A percentile compares a stretch with the other conserved stretches of the same genome.
Evolutionary conservation across 148 eudicot species (phyloP).

Genomic region (Drosera capensis): DNA sequence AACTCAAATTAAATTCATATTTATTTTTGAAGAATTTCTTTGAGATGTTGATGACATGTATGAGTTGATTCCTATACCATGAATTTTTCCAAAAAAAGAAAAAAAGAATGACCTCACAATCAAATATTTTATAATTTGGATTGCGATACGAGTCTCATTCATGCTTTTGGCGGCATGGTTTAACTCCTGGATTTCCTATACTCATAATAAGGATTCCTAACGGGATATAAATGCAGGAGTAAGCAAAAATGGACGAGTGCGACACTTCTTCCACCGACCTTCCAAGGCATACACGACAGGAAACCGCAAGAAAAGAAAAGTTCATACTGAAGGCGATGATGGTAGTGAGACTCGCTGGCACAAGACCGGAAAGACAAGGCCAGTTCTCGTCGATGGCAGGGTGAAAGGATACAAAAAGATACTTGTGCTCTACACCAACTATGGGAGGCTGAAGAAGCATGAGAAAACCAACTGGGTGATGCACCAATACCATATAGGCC

Average conservation of each 20-base stretch:
- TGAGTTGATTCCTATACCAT: no score
- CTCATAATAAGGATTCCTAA: no score
- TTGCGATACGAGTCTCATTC: no score
- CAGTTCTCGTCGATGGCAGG: constrained; percentile 16
- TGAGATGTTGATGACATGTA: no score
- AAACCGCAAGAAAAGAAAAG: constrained; percentile 39
- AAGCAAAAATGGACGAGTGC: constrained; percentile 30
- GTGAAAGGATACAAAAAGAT: constrained; percentile 46
- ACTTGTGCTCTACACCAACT: constrained; percentile 48
- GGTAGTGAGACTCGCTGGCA: constrained; percentile 57
- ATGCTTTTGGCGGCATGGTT: background rate
- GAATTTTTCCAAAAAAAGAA: no score
- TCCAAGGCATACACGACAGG: constrained; percentile 60
- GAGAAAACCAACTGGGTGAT: constrained; percentile 57
- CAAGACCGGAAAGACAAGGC: constrained; percentile 50
- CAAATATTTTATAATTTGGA: no score
- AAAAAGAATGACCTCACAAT: no score
- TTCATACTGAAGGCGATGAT: constrained; percentile 26
- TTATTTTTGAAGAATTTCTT: no score
- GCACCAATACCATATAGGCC: constrained; percentile 53
- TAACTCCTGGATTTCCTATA: background rate
- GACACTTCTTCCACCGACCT: constrained; percentile 51
- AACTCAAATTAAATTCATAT: no score
- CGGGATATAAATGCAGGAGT: constrained; percentile 35
- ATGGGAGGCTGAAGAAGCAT: constrained; percentile 44